Evolutionary conservation across 208 protist species (phyloP).

Genomic region (Angomonas ambiguus): DNA sequence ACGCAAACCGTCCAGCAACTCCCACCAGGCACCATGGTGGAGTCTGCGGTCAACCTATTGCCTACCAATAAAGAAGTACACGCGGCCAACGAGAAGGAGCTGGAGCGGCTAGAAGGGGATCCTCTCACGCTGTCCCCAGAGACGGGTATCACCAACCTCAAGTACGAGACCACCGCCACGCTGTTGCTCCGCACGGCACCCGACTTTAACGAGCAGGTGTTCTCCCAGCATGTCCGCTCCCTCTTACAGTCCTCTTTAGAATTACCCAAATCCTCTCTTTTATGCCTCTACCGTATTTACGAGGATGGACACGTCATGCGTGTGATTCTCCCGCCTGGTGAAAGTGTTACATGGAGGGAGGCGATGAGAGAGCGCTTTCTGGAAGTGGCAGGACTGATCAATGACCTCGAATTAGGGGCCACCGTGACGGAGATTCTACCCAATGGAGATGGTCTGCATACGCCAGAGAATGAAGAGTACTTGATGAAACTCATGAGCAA

Average conservation of each 20-base stretch:
- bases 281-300: constrained; percentile 69
- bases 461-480: constrained; percentile 63
- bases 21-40: constrained; percentile 27
- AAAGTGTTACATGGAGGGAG: constrained; percentile 47
- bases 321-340: constrained; percentile 57
- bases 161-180: constrained; percentile 59
- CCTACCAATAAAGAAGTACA: constrained; percentile 80
- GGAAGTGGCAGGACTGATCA: constrained; percentile 19
- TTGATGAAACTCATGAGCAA: constrained; percentile 51
- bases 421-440: constrained; percentile 51
- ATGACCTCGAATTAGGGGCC: constrained; percentile 19
- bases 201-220: constrained; percentile 32
- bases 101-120: constrained; percentile 63
- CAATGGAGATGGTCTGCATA: constrained; percentile 65
- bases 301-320: constrained; percentile 72
- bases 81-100: constrained; percentile 50
- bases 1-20: constrained; percentile 51
- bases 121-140: constrained; percentile 40
- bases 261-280: constrained; percentile 22
- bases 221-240: neutral
- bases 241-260: neutral
- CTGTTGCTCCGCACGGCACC: constrained; percentile 63
- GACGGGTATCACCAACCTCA: constrained; percentile 41
- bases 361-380: constrained; percentile 34
- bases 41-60: constrained; percentile 68